Percentiles rank a stretch among this genome's conserved stretches.
phyloP scores from a whole-genome alignment of 1,284 basidiomycete genomes.

The Sporisorium scitamineum region DNA sequence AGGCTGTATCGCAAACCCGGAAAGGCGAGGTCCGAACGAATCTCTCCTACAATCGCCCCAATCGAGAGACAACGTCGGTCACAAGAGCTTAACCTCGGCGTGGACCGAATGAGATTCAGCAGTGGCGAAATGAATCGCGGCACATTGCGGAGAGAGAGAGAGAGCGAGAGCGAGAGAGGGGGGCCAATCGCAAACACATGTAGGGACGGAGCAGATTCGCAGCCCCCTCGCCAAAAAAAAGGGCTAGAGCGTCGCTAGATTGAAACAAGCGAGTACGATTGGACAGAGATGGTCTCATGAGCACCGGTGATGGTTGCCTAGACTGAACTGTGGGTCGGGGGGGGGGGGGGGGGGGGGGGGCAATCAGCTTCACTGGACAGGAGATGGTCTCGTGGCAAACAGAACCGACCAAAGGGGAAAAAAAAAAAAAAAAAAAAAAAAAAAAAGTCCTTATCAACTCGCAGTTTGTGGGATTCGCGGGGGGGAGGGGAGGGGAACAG shows the following conservation, averaged over 20 bases:
- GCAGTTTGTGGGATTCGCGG: not conserved
- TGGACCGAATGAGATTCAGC: too few species aligned
- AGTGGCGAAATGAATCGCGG: not conserved
- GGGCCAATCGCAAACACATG: not conserved
- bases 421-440: too few species aligned
- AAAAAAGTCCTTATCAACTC: too few species aligned
- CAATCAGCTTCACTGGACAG: too few species aligned
- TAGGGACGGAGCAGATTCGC: constrained; percentile 2
- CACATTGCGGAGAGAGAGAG: not conserved
- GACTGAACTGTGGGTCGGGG: too few species aligned
- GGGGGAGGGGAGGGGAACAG: too few species aligned
- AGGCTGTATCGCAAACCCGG: constrained; percentile 2
- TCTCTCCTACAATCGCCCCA: too few species aligned
- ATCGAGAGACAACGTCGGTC: too few species aligned
- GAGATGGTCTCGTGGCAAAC: constrained; percentile 29
- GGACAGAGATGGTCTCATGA: constrained; percentile 39
- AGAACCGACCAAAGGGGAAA: too few species aligned
- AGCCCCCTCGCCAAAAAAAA: not conserved
- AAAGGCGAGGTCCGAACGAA: constrained; percentile 21
- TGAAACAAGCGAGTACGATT: constrained; percentile 15
- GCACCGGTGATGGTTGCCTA: constrained; percentile 2
- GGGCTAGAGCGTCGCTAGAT: not conserved
- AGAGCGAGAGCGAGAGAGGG: too few species aligned
- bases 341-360: too few species aligned
- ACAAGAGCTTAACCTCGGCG: too few species aligned